A percentile compares a stretch with the other conserved stretches of the same genome.
Evolutionary conservation across 371 early-diverging fungal species (phyloP).

Genomic region (Syncephalastrum sp.): DNA sequence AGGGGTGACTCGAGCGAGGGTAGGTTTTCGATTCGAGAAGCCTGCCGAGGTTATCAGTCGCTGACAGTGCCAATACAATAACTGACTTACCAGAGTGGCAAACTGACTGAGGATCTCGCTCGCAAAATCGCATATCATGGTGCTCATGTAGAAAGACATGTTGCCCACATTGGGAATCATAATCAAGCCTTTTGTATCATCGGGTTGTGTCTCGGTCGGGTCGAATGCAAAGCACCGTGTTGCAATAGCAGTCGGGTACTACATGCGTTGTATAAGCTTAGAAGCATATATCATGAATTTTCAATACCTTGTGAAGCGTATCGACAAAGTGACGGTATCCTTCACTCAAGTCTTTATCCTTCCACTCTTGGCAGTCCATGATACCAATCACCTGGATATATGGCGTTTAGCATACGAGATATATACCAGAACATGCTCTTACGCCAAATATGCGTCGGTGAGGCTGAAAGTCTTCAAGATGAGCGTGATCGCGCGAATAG

Average conservation of each 20-base stretch:
- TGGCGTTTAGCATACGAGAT: background rate
- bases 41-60: slow-evolving; percentile 11
- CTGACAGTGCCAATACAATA: background rate
- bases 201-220: slow-evolving; percentile 70
- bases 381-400: slow-evolving; percentile 72
- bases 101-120: slow-evolving; percentile 64
- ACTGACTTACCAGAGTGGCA: slow-evolving; percentile 27
- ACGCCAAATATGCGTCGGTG: slow-evolving; percentile 78
- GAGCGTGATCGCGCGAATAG: slow-evolving; percentile 55
- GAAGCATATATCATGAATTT: background rate
- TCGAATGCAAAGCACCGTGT: slow-evolving; percentile 83
- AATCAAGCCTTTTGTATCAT: slow-evolving; percentile 73
- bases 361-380: slow-evolving; percentile 79
- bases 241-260: slow-evolving; percentile 76
- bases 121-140: slow-evolving; percentile 74
- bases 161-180: slow-evolving; percentile 85
- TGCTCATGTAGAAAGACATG: slow-evolving; percentile 73
- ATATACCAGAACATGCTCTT: slow-evolving; percentile 10
- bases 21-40: slow-evolving; percentile 31
- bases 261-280: background rate
- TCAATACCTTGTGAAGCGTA: slow-evolving; percentile 58
- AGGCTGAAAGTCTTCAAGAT: slow-evolving; percentile 80
- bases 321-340: slow-evolving; percentile 64
- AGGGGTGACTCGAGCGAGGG: slow-evolving; percentile 38
- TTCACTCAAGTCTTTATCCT: slow-evolving; percentile 59